Conservation (phyloP, 148 eudicot species). For the Silene conica region DNA sequence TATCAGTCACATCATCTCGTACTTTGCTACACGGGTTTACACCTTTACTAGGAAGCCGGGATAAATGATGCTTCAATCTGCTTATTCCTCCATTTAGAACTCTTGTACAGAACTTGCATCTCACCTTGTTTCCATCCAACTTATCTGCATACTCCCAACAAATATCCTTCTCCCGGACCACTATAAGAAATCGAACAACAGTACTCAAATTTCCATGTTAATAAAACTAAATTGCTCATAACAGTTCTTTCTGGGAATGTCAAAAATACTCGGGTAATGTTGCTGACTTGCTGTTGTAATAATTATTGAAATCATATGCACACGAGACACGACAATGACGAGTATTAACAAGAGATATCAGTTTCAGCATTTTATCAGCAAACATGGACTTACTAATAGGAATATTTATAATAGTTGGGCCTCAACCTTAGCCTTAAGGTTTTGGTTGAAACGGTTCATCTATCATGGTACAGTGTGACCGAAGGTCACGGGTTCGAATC, state of each 20-base stretch:
- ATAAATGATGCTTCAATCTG: conserved; percentile 89
- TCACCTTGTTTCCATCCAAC: conserved; percentile 91
- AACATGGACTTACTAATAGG: conserved; percentile 26
- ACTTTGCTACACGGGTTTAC: conserved; percentile 92
- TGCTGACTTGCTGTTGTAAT: neutral
- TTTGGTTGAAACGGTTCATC: too few species aligned
- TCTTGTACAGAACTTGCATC: conserved; percentile 85
- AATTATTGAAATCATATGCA: too few species aligned
- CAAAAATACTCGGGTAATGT: neutral
- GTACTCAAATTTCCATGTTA: neutral
- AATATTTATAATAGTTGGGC: too few species aligned
- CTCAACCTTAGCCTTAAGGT: too few species aligned
- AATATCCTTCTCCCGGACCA: conserved; percentile 93
- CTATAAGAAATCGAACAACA: conserved; percentile 28
- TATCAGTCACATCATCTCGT: conserved; percentile 80
- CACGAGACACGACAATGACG: too few species aligned
- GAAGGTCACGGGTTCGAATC: too few species aligned
- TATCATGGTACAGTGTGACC: too few species aligned
- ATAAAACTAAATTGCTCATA: neutral
- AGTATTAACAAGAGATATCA: too few species aligned
- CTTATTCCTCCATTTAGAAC: conserved; percentile 88
- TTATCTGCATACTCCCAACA: conserved; percentile 98
- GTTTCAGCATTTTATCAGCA: neutral
- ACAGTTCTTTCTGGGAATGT: too few species aligned
- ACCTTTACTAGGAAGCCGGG: conserved; percentile 94